Conservation (phyloP, 176 grass and related monocot species). For the Oryza glaberrima region DNA sequence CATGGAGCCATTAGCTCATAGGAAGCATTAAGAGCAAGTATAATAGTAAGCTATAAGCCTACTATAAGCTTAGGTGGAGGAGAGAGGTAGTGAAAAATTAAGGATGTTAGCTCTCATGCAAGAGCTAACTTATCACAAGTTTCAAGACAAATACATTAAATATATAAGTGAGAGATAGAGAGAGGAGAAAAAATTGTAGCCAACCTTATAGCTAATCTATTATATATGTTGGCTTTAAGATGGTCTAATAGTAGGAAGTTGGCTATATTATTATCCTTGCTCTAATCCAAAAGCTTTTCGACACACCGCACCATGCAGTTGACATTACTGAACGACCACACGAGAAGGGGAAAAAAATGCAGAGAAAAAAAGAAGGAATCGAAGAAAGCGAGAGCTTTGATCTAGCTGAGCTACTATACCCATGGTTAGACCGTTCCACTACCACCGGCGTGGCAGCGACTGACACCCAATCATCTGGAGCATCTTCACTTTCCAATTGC, state of each 20-base stretch:
- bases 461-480: not conserved
- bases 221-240: too few species aligned
- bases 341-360: not conserved
- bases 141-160: too few species aligned
- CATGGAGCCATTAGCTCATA: not conserved
- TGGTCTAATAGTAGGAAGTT: too few species aligned
- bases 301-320: conserved; percentile 29
- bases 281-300: conserved; percentile 7
- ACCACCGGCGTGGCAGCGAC: not conserved
- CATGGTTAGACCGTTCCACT: conserved; percentile 41
- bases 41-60: too few species aligned
- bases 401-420: not conserved
- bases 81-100: too few species aligned
- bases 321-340: not conserved
- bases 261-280: too few species aligned
- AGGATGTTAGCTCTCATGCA: too few species aligned
- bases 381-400: not conserved
- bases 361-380: not conserved
- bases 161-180: too few species aligned
- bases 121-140: too few species aligned
- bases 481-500: conserved; percentile 8
- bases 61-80: too few species aligned
- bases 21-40: not conserved
- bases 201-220: too few species aligned
- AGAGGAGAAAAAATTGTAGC: too few species aligned